These are phyloP conservation scores for Leishmania lainsoni DNA, from an alignment of 208 protist species.

Conservation along the genomic window DNA sequence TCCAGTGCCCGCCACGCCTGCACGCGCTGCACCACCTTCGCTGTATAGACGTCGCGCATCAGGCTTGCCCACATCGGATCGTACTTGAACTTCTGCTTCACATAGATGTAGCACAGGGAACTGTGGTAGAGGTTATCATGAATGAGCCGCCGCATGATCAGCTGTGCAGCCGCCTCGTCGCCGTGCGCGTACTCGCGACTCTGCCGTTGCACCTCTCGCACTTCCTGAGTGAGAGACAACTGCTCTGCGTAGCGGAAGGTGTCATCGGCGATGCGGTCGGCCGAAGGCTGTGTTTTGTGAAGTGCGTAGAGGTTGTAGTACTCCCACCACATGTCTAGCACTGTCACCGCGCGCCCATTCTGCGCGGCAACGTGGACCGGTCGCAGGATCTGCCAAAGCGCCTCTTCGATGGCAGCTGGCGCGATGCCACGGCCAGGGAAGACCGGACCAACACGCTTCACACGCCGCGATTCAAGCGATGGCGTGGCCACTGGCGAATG, in stretches of 20 bases:
- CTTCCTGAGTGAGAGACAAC: conserved; percentile 50
- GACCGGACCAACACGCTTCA: conserved; percentile 33
- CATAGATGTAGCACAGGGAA: conserved; percentile 39
- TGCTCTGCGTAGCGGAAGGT: conserved; percentile 30
- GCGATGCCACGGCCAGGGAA: conserved; percentile 40
- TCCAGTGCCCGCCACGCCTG: conserved; percentile 21
- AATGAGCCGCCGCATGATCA: conserved; percentile 43
- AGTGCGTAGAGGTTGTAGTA: conserved; percentile 63
- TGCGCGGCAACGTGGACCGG: conserved; percentile 18
- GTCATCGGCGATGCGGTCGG: conserved; percentile 36
- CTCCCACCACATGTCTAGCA: conserved; percentile 76
- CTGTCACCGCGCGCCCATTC: conserved; percentile 26
- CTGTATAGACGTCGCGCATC: conserved; percentile 61
- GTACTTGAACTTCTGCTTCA: conserved; percentile 54
- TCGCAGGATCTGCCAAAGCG: conserved; percentile 47
- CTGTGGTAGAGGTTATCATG: conserved; percentile 63
- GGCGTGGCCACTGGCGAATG: neutral
- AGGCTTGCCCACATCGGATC: conserved; percentile 70
- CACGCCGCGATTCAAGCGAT: neutral
- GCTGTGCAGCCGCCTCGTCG: conserved; percentile 25
- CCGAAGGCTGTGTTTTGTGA: conserved; percentile 66
- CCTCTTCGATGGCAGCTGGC: conserved; percentile 24
- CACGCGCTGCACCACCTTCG: conserved; percentile 3
- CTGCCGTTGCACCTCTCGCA: conserved; percentile 29
- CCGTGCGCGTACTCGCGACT: conserved; percentile 15